Conservation (phyloP, 1,139 yeast species). For the Taiozyma sp. region DNA sequence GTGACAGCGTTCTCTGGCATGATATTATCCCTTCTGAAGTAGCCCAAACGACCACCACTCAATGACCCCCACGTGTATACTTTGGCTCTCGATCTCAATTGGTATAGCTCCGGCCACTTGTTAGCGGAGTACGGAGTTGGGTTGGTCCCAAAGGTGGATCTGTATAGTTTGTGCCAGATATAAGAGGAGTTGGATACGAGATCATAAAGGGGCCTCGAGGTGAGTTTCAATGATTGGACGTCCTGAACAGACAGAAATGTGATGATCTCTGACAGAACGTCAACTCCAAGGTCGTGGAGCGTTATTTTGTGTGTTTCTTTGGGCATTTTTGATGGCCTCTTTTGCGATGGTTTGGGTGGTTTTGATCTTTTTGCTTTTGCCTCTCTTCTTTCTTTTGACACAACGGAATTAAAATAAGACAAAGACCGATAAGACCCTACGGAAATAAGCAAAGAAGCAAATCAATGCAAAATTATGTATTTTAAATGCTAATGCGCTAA, state of each 20-base stretch:
- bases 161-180: conserved; percentile 44
- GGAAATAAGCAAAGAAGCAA: background rate
- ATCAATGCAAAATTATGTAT: background rate
- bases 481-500: background rate
- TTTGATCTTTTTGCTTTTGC: background rate
- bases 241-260: conserved; percentile 40
- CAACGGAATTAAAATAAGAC: background rate
- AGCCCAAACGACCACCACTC: conserved; percentile 55
- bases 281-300: background rate
- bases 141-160: conserved; percentile 44
- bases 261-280: conserved; percentile 26
- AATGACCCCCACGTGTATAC: conserved; percentile 65
- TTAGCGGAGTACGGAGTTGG: conserved; percentile 24
- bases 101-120: conserved; percentile 51
- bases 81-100: conserved; percentile 37
- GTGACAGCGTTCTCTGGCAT: conserved; percentile 22
- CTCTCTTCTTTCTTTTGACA: background rate
- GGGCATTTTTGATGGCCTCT: background rate
- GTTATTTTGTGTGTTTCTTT: background rate
- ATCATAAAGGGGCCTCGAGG: conserved; percentile 31
- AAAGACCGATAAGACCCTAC: background rate
- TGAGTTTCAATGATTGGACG: conserved; percentile 41
- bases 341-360: background rate
- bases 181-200: conserved; percentile 33
- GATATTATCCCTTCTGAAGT: conserved; percentile 23